Percentiles rank a stretch among this genome's conserved stretches.
phyloP scores from a whole-genome alignment of 768 basidiomycete genomes.

The Lactarius evosmus region DNA sequence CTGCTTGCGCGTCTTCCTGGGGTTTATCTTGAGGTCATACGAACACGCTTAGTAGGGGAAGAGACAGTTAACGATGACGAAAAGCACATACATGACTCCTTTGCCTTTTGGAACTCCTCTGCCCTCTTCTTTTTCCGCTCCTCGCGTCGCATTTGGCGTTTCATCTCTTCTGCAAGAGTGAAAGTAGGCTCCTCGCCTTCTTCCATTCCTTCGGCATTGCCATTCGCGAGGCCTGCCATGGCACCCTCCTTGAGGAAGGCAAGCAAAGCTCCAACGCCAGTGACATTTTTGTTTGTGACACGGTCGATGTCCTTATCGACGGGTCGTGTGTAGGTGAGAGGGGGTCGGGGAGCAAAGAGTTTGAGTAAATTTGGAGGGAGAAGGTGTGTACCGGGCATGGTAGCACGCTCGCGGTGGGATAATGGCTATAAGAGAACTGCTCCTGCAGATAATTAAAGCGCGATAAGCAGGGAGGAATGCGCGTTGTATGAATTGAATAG shows the following conservation, averaged over 20 bases:
- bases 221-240: conserved; percentile 63
- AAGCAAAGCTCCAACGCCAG: conserved; percentile 75
- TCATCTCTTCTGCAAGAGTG: conserved; percentile 80
- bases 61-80: conserved; percentile 3
- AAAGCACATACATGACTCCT: conserved; percentile 71
- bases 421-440: not conserved
- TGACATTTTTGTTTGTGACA: conserved; percentile 62
- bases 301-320: conserved; percentile 80
- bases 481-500: conserved; percentile 18
- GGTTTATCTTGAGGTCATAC: conserved; percentile 69
- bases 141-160: conserved; percentile 72
- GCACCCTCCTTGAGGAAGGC: conserved; percentile 71
- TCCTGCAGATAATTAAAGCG: conserved; percentile 16
- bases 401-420: conserved; percentile 16
- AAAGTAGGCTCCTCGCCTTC: conserved; percentile 81
- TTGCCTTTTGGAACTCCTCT: conserved; percentile 75
- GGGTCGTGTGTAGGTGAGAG: conserved; percentile 81
- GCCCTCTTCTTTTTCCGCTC: conserved; percentile 72
- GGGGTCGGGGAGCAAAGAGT: conserved; percentile 92
- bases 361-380: conserved; percentile 95
- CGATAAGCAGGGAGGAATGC: not conserved
- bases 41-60: conserved; percentile 21
- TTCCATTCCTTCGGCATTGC: conserved; percentile 65
- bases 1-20: conserved; percentile 82
- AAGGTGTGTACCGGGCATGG: conserved; percentile 73